A percentile compares a stretch with the other conserved stretches of the same genome.
Conservation (phyloP, 169 alveolate genomes). For the Amoebophrya sp. region DNA sequence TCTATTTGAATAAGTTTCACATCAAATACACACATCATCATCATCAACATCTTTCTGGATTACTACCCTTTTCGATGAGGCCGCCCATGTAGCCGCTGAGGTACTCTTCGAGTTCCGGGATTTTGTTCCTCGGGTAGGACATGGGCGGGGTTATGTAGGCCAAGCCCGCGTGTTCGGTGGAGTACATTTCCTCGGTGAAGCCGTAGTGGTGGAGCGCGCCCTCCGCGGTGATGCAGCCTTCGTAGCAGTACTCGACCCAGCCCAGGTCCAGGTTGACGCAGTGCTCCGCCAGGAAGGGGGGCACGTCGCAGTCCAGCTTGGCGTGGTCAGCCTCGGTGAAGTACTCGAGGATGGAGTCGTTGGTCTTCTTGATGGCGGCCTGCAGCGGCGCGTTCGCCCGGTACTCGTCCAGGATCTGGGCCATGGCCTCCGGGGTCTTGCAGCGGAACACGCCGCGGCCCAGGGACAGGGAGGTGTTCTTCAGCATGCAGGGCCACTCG, state of each 20-base stretch:
- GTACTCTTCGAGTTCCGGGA: background rate
- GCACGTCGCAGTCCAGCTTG: background rate
- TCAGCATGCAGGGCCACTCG: background rate
- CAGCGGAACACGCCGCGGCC: background rate
- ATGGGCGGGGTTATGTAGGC: conserved; percentile 1
- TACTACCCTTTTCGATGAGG: background rate
- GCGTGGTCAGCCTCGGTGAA: background rate
- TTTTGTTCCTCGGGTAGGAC: background rate
- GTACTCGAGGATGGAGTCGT: conserved; percentile 22
- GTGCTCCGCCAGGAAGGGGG: conserved; percentile 7
- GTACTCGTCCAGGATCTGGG: background rate
- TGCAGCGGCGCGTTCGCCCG: background rate
- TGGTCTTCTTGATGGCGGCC: conserved; percentile 3
- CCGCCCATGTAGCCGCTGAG: background rate
- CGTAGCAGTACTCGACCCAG: conserved; percentile 24
- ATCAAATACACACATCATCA: too few species aligned
- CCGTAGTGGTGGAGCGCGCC: background rate
- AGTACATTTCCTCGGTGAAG: conserved; percentile 10
- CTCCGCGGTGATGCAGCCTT: background rate
- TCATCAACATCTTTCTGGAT: too few species aligned
- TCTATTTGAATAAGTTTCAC: too few species aligned
- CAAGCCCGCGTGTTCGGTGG: conserved; percentile 18
- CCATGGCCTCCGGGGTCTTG: background rate
- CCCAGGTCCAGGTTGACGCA: conserved; percentile 13
- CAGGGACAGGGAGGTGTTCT: background rate